phyloP scores from a whole-genome alignment of 2,329 filamentous ascomycete genomes.

The Arthrinium phaeospermum region DNA sequence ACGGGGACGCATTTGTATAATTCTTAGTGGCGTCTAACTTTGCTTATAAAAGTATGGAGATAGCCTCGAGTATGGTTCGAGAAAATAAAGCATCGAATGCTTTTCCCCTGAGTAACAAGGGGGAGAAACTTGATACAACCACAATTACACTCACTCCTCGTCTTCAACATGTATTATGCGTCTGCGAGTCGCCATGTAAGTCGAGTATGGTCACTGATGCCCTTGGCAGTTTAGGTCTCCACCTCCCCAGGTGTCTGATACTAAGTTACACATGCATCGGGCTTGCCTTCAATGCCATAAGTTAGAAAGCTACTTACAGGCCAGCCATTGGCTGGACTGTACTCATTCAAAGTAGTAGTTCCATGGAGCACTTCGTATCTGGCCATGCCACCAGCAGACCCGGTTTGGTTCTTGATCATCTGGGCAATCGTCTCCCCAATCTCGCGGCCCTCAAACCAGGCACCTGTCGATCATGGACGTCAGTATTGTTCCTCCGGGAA shows the following conservation, averaged over 20 bases:
- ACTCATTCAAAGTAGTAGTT: conserved; percentile 41
- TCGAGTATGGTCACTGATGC: too few species aligned
- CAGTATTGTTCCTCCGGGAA: not conserved
- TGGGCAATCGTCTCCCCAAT: conserved; percentile 51
- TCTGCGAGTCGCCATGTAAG: too few species aligned
- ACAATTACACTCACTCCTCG: not conserved
- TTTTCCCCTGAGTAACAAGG: not conserved
- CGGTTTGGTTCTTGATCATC: conserved; percentile 34
- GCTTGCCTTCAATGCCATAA: conserved; percentile 23
- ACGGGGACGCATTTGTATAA: not conserved
- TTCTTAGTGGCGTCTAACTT: too few species aligned
- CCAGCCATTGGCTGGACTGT: conserved; percentile 44
- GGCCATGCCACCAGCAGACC: conserved; percentile 29
- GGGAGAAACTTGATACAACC: not conserved
- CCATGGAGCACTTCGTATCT: conserved; percentile 41
- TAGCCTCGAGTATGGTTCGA: not conserved
- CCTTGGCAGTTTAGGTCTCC: too few species aligned
- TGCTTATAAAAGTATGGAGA: not conserved
- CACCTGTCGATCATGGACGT: conserved; percentile 47
- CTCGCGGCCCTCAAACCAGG: conserved; percentile 61
- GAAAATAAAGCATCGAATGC: not conserved
- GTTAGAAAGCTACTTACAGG: conserved; percentile 40
- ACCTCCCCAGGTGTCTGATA: too few species aligned
- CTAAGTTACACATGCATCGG: too few species aligned
- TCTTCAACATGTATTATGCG: too few species aligned